phyloP scores from a whole-genome alignment of 768 basidiomycete species.

The Chlorophyllum brunneum region DNA sequence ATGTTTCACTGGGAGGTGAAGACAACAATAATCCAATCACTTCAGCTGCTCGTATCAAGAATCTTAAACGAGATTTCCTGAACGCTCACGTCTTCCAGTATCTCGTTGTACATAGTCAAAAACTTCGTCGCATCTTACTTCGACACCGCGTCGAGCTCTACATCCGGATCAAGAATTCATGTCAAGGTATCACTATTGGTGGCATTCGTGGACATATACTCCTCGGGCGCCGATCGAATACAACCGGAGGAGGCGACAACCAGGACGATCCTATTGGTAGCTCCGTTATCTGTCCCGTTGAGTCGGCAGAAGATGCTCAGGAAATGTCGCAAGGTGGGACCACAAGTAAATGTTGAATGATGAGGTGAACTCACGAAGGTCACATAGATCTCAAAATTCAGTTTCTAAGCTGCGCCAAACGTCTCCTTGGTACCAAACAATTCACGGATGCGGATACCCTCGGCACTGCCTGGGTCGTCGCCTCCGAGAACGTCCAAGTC shows the following conservation, averaged over 20 bases:
- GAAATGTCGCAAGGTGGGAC: background rate
- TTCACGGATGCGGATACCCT: background rate
- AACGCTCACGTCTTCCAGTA: conserved; percentile 7
- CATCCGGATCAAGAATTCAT: conserved; percentile 9
- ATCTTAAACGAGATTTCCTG: conserved; percentile 28
- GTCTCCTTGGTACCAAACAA: background rate
- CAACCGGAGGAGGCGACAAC: background rate
- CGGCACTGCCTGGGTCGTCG: background rate
- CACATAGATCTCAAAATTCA: conserved; percentile 1
- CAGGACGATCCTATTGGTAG: background rate
- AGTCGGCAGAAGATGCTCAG: background rate
- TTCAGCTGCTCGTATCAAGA: background rate
- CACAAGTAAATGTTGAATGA: too few relatives aligned
- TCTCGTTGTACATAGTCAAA: conserved; percentile 6
- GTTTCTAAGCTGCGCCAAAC: background rate
- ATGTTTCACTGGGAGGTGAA: conserved; percentile 17
- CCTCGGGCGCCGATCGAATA: too few relatives aligned
- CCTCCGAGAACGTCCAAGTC: too few relatives aligned
- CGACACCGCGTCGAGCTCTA: conserved; percentile 11
- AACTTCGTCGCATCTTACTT: conserved; percentile 2
- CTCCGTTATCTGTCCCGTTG: background rate
- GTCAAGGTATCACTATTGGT: background rate
- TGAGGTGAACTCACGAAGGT: background rate
- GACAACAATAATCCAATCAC: conserved; percentile 19
- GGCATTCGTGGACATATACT: too few relatives aligned